These are phyloP conservation scores for Phytophthora pisi DNA, from an alignment of 352 stramenopile genomes.

Conservation along the genomic window DNA sequence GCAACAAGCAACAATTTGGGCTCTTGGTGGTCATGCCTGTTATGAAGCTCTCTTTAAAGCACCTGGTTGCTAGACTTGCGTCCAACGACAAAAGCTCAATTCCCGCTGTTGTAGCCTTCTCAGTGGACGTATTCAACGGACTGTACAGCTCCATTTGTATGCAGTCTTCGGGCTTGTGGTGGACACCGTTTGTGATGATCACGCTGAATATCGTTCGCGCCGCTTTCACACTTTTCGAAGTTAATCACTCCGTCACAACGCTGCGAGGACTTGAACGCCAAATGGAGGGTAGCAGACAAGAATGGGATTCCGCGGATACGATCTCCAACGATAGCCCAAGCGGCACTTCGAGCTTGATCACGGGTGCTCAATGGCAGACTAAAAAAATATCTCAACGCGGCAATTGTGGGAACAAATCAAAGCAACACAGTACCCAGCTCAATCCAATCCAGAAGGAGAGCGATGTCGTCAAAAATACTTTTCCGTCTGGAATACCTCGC, in stretches of 20 bases:
- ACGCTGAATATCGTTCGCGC: neutral
- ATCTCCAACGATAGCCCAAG: neutral
- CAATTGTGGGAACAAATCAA: neutral
- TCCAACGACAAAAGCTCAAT: conserved; percentile 7
- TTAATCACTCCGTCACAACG: neutral
- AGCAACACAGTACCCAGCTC: neutral
- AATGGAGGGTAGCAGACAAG: neutral
- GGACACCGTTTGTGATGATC: conserved; percentile 6
- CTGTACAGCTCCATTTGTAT: conserved; percentile 10
- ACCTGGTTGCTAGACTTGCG: conserved; percentile 4
- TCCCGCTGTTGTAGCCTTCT: conserved; percentile 10
- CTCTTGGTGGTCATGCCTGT: conserved; percentile 2
- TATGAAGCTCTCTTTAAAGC: conserved; percentile 9
- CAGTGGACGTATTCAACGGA: conserved; percentile 16
- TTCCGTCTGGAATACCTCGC: conserved; percentile 3
- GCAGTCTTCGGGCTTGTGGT: conserved; percentile 7
- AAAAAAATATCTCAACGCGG: neutral
- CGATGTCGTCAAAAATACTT: neutral
- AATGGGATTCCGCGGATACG: neutral
- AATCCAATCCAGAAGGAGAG: neutral
- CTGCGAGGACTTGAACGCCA: neutral
- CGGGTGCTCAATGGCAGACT: neutral
- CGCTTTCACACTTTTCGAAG: conserved; percentile 1
- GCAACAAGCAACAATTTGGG: conserved; percentile 2
- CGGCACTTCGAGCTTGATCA: neutral